Evolutionary conservation across 768 basidiomycete species (phyloP), one percentile per base, ranked within the genome.

Genomic region (Omphalotus guepiniiformis): DNA sequence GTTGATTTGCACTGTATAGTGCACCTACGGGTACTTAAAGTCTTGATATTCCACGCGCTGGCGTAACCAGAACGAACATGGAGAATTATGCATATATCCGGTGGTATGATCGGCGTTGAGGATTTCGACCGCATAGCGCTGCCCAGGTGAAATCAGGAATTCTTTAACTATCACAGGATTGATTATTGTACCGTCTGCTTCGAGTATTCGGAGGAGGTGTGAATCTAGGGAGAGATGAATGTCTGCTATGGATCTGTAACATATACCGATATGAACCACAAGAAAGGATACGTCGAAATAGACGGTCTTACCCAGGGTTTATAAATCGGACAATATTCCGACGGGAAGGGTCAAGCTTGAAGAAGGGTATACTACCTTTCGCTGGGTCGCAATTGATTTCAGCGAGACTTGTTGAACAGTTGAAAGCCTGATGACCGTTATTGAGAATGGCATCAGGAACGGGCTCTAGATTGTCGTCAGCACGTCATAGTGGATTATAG

Each of bases 211-310:
- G 12, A 49, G 29, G 22, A 42, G 23, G 38, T 49, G 48, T 7
- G 39, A 49, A 18, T 49, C 48, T 16, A 49, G 22, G 8, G 40
- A 42, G n/a, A 49, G 18, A 42, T 49, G 42, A 32, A 49, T 49
- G n/a, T 41, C 34, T 30, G 48, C 39, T 25, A 41, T 12, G 19
- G 48, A 49, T 4, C 47, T 49, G 29, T 11, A 35, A 34, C 3
- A 23, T 25, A 1, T 19, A 22, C 9, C 38, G 15, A n/a, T n/a
- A n/a, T n/a, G n/a, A n/a, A n/a, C n/a, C n/a, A n/a, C 18, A n/a
- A n/a, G 13, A 21, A 25, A 21, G 19, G 3, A 19, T n/a, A 16
- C 21, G 28, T 3, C 28, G 6, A 19, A 11, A 21, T 5, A 15
- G 15, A 4, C 8, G 13, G 3, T 36, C 34, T 3, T 49, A 49